These are phyloP conservation scores for Monosporascus ibericus DNA, from an alignment of 2,329 filamentous ascomycete species.

Conservation along the genomic window DNA sequence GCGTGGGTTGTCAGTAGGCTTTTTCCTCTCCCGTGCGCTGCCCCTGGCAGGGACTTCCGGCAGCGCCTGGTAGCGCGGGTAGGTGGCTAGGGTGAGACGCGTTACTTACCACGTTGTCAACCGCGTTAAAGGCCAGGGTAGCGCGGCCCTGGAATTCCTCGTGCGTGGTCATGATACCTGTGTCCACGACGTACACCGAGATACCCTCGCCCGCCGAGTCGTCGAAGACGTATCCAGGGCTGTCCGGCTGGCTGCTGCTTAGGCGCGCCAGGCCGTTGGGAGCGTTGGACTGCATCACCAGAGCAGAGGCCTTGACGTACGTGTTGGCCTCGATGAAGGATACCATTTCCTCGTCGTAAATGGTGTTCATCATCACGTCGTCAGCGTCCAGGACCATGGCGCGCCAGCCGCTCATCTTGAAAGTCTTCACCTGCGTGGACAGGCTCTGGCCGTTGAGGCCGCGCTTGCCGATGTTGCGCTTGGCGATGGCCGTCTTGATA, in stretches of 20 bases:
- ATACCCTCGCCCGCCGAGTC: constrained; percentile 46
- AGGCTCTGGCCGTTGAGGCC: constrained; percentile 39
- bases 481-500: constrained; percentile 44
- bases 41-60: too few species aligned
- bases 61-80: too few species aligned
- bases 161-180: constrained; percentile 53
- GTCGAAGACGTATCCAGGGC: constrained; percentile 44
- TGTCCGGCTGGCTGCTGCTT: constrained; percentile 35
- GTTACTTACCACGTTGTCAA: constrained; percentile 26
- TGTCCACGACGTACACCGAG: constrained; percentile 60
- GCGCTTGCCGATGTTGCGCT: constrained; percentile 51
- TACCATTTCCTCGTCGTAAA: constrained; percentile 43
- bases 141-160: constrained; percentile 51
- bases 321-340: constrained; percentile 50
- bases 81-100: too few species aligned
- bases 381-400: constrained; percentile 49
- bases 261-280: constrained; percentile 48
- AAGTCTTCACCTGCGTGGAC: constrained; percentile 39
- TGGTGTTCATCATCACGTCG: constrained; percentile 41
- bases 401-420: constrained; percentile 44
- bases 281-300: constrained; percentile 46
- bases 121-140: constrained; percentile 45
- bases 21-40: neutral
- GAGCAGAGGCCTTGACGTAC: constrained; percentile 35
- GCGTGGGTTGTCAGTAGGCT: constrained; percentile 9